Evolutionary conservation across 768 basidiomycete species (phyloP).

Genomic region (Mycena vulgaris): DNA sequence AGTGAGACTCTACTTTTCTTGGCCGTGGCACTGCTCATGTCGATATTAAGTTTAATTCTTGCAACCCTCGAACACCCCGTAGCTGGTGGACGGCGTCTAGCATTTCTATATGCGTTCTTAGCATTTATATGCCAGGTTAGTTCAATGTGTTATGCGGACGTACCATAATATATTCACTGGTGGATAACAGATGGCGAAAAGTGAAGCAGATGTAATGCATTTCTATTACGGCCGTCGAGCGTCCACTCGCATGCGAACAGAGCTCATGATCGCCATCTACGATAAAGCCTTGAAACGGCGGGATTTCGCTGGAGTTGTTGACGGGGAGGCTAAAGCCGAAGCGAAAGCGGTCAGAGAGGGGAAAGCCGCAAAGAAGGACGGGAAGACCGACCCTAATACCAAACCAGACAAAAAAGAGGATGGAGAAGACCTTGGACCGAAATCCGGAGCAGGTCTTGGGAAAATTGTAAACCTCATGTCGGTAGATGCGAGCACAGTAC

Average conservation of each 20-base stretch:
- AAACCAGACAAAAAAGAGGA: conserved; percentile 10
- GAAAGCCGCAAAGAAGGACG: conserved; percentile 57
- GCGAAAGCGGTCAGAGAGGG: conserved; percentile 55
- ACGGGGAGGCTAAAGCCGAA: conserved; percentile 49
- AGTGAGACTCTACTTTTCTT: conserved; percentile 60
- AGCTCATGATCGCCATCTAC: conserved; percentile 89
- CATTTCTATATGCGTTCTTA: conserved; percentile 87
- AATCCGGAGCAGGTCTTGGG: conserved; percentile 86
- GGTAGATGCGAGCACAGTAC: conserved; percentile 74
- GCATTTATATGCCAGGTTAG: conserved; percentile 68
- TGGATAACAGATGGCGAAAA: conserved; percentile 65
- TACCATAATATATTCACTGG: conserved; percentile 39
- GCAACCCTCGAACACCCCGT: too few relatives aligned
- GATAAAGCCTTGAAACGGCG: conserved; percentile 89
- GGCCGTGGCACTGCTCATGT: too few relatives aligned
- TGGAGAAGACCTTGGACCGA: conserved; percentile 60
- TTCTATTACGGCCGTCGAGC: conserved; percentile 86
- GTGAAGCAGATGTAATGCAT: conserved; percentile 78
- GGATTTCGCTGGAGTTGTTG: conserved; percentile 85
- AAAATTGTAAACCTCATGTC: conserved; percentile 94
- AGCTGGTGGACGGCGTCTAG: conserved; percentile 63
- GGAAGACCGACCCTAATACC: conserved; percentile 8
- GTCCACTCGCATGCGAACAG: conserved; percentile 76
- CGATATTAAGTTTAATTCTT: too few relatives aligned
- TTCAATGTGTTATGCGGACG: too few relatives aligned